Evolutionary conservation across 805 yeast genomes (phyloP).

Genomic region (Wickerhamomyces queroliae): DNA sequence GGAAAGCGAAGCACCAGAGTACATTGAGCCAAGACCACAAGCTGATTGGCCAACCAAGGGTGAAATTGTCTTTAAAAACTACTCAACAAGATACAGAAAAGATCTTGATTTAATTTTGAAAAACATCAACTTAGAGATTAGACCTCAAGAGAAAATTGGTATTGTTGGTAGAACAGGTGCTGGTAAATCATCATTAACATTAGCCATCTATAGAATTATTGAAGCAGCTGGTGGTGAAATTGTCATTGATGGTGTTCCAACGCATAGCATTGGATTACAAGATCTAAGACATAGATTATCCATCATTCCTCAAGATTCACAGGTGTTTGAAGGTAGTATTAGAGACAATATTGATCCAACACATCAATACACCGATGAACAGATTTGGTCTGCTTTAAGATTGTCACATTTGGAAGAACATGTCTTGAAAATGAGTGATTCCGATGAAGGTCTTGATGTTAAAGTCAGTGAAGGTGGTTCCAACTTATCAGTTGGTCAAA

Average conservation of each 20-base stretch:
- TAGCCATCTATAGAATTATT: slow-evolving; percentile 80
- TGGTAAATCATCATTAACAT: slow-evolving; percentile 82
- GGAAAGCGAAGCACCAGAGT: slow-evolving; percentile 77
- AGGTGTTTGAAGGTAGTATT: slow-evolving; percentile 81
- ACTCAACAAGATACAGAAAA: slow-evolving; percentile 80
- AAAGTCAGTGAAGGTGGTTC: slow-evolving; percentile 61
- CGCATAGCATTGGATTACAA: slow-evolving; percentile 61
- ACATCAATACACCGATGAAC: slow-evolving; percentile 57
- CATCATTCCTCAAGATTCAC: slow-evolving; percentile 93
- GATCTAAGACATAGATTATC: slow-evolving; percentile 76
- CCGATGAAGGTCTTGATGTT: slow-evolving; percentile 46
- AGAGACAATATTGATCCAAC: slow-evolving; percentile 88
- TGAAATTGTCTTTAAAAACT: slow-evolving; percentile 57
- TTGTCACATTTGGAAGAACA: slow-evolving; percentile 73
- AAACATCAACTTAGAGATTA: slow-evolving; percentile 55
- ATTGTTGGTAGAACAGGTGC: slow-evolving; percentile 98
- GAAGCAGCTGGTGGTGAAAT: slow-evolving; percentile 72
- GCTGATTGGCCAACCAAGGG: slow-evolving; percentile 72
- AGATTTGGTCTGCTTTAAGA: slow-evolving; percentile 77
- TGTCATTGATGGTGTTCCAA: slow-evolving; percentile 64
- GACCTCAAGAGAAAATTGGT: slow-evolving; percentile 81
- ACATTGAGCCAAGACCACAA: slow-evolving; percentile 65
- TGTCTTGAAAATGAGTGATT: slow-evolving; percentile 48
- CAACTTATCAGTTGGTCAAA: slow-evolving; percentile 71
- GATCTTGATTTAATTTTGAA: slow-evolving; percentile 77